phyloP scores from a whole-genome alignment of 2,329 filamentous ascomycete species.

The Waltergamsia citrina region DNA sequence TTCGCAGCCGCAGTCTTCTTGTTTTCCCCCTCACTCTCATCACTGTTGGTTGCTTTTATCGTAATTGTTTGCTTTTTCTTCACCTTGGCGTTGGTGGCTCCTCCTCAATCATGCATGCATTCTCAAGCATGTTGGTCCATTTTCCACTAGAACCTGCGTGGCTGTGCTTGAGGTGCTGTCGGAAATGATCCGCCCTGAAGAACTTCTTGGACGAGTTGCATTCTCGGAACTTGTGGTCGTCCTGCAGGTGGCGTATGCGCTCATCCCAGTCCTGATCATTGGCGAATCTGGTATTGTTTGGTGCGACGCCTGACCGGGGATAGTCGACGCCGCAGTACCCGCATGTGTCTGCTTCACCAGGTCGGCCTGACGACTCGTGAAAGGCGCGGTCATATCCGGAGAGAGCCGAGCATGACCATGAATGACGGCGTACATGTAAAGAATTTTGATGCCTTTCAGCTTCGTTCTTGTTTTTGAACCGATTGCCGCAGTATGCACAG shows the following conservation, averaged over 20 bases:
- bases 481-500: slow-evolving; percentile 84
- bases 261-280: slow-evolving; percentile 85
- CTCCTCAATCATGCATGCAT: slow-evolving; percentile 88
- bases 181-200: slow-evolving; percentile 93
- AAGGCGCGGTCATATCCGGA: slow-evolving; percentile 72
- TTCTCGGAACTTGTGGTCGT: slow-evolving; percentile 92
- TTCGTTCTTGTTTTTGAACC: slow-evolving; percentile 99
- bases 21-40: too few species aligned
- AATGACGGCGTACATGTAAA: slow-evolving; percentile 82
- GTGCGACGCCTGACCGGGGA: slow-evolving; percentile 33
- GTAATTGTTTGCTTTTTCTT: too few species aligned
- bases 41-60: too few species aligned
- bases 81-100: slow-evolving; percentile 37
- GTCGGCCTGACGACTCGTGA: slow-evolving; percentile 63
- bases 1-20: too few species aligned
- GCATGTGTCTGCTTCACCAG: slow-evolving; percentile 68
- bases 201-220: slow-evolving; percentile 99
- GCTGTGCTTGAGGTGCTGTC: slow-evolving; percentile 95
- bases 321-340: slow-evolving; percentile 97
- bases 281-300: slow-evolving; percentile 30
- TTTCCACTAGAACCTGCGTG: slow-evolving; percentile 94
- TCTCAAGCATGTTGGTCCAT: slow-evolving; percentile 98
- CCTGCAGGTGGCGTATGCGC: slow-evolving; percentile 77
- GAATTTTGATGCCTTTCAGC: slow-evolving; percentile 95
- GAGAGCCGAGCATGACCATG: slow-evolving; percentile 92